Conservation (phyloP, 2,329 filamentous ascomycete species). For the Herpotrichia juniperi region DNA sequence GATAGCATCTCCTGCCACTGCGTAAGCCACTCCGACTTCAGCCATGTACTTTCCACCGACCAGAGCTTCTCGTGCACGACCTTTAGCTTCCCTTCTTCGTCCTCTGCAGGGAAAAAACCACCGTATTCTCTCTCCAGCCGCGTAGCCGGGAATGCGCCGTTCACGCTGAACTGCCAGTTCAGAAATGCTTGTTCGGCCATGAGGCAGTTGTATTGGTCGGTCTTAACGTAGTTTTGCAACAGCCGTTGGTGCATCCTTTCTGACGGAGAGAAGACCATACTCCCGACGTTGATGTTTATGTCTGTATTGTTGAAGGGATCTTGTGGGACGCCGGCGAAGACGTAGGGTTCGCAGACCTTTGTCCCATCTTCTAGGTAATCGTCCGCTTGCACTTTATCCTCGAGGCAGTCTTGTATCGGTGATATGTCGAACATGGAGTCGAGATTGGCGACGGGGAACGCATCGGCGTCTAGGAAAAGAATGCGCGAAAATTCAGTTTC, state of each 20-base stretch:
- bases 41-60: conserved; percentile 22
- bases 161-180: conserved; percentile 37
- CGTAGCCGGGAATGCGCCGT: conserved; percentile 34
- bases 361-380: conserved; percentile 27
- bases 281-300: conserved; percentile 38
- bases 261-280: conserved; percentile 40
- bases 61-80: conserved; percentile 46
- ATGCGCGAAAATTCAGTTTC: conserved; percentile 38
- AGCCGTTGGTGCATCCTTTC: conserved; percentile 35
- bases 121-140: conserved; percentile 34
- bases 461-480: conserved; percentile 42
- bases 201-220: conserved; percentile 32
- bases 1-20: conserved; percentile 32
- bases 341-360: conserved; percentile 33
- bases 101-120: conserved; percentile 30
- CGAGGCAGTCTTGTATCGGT: conserved; percentile 24
- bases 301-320: conserved; percentile 15
- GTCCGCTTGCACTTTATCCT: conserved; percentile 27
- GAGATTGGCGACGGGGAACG: conserved; percentile 35
- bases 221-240: conserved; percentile 40
- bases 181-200: conserved; percentile 44
- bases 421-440: conserved; percentile 38
- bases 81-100: conserved; percentile 32
- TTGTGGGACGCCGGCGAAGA: conserved; percentile 36
- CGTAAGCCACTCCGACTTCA: conserved; percentile 31